Evolutionary conservation across 495 filamentous ascomycete genomes (phyloP).

Genomic region (Astrothelium subdiscretum): DNA sequence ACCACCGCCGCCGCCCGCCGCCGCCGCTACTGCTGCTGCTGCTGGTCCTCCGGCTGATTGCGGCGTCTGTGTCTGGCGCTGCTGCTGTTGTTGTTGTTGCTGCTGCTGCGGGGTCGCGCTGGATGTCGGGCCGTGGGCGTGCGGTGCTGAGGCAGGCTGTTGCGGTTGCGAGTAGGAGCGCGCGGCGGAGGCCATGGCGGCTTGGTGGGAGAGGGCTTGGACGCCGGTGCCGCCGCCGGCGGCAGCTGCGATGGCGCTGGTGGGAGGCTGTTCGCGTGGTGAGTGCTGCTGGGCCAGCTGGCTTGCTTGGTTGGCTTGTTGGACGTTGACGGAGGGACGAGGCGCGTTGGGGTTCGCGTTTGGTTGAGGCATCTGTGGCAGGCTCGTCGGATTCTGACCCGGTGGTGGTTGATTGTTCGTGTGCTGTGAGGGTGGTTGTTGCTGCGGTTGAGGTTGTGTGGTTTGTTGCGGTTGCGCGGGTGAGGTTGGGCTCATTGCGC

Average conservation of each 20-base stretch:
- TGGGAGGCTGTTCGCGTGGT: neutral
- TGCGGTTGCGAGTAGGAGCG: constrained; percentile 41
- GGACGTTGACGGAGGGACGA: constrained; percentile 6
- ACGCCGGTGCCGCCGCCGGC: constrained; percentile 24
- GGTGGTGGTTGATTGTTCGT: neutral
- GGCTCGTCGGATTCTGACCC: neutral
- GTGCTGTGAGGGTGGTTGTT: constrained; percentile 3
- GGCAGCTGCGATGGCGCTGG: neutral
- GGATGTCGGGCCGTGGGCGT: neutral
- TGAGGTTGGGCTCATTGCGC: constrained; percentile 13
- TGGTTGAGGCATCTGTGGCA: neutral
- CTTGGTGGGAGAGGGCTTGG: constrained; percentile 50
- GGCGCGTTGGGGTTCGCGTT: constrained; percentile 3
- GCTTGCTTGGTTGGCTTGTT: constrained; percentile 6
- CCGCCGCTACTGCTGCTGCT: neutral
- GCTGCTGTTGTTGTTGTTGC: constrained; percentile 25
- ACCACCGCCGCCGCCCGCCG: no score
- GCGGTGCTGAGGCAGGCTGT: constrained; percentile 21
- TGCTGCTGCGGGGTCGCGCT: constrained; percentile 16
- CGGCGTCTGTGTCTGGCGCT: constrained; percentile 23
- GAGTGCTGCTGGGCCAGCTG: no score
- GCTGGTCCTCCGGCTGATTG: constrained; percentile 7
- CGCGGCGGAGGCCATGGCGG: constrained; percentile 48
- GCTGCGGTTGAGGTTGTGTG: constrained; percentile 8
- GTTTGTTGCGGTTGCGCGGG: constrained; percentile 13